Conservation (phyloP, 148 eudicot genomes). For the Selenicereus undatus region DNA sequence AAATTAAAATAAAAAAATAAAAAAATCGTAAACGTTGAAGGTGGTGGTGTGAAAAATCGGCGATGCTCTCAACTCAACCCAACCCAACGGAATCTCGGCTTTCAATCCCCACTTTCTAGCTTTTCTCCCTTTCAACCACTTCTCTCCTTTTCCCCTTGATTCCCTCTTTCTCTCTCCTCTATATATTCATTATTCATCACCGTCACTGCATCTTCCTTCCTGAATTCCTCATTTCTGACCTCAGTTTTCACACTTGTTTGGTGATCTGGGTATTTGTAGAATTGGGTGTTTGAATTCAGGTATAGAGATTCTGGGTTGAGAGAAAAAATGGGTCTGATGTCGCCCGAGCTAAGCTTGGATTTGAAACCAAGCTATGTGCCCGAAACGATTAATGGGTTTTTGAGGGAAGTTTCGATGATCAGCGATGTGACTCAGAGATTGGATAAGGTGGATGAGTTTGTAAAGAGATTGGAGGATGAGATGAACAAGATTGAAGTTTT, state of each 20-base stretch:
- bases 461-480: constrained; percentile 49
- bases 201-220: background rate
- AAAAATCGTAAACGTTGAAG: background rate
- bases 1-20: background rate
- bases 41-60: background rate
- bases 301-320: background rate
- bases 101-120: background rate
- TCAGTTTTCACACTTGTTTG: background rate
- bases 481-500: constrained; percentile 59
- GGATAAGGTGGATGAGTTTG: constrained; percentile 42
- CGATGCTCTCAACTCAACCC: background rate
- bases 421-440: constrained; percentile 32
- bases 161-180: constrained; percentile 4
- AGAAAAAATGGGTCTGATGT: constrained; percentile 37
- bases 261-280: background rate
- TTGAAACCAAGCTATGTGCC: constrained; percentile 38
- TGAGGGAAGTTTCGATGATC: constrained; percentile 37
- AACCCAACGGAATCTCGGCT: constrained; percentile 8
- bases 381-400: constrained; percentile 33
- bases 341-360: constrained; percentile 47
- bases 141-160: background rate
- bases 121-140: background rate
- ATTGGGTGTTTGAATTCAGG: background rate
- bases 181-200: background rate
- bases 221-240: background rate